phyloP scores from a whole-genome alignment of 164 flowering plant genomes.

The Euptelea pleiosperma region DNA sequence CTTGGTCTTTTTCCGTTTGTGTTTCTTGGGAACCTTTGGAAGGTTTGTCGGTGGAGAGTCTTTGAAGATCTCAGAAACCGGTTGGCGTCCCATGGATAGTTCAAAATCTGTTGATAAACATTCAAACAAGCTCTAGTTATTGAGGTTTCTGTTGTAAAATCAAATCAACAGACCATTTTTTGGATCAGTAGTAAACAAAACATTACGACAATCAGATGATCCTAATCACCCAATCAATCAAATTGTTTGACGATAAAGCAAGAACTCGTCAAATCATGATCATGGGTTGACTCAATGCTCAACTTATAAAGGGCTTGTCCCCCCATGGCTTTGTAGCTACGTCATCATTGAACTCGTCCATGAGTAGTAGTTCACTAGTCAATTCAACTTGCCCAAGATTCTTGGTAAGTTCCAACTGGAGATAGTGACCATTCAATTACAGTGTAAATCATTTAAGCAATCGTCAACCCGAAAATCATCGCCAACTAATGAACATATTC shows the following conservation, averaged over 20 bases:
- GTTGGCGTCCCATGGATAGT: constrained; percentile 19
- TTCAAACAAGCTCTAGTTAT: constrained; percentile 3
- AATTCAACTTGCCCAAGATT: too few species aligned
- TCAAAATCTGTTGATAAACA: constrained; percentile 27
- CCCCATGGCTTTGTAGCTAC: too few species aligned
- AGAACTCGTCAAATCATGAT: not conserved
- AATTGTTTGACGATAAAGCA: too few species aligned
- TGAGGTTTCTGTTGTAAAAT: not conserved
- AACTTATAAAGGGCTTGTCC: too few species aligned
- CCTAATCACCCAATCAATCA: not conserved
- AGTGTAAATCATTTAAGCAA: too few species aligned
- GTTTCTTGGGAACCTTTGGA: constrained; percentile 23
- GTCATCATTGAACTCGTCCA: too few species aligned
- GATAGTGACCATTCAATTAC: too few species aligned
- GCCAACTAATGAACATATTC: too few species aligned
- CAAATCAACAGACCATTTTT: not conserved
- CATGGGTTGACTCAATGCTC: too few species aligned
- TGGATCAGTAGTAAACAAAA: not conserved
- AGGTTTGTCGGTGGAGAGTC: constrained; percentile 15
- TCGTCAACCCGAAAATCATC: too few species aligned
- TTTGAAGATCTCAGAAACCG: constrained; percentile 14
- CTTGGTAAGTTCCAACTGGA: too few species aligned
- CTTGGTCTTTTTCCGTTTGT: constrained; percentile 24
- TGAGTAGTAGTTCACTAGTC: too few species aligned
- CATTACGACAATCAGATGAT: not conserved